Evolutionary conservation across 495 filamentous ascomycete species (phyloP).

Genomic region (Collariella sp.): DNA sequence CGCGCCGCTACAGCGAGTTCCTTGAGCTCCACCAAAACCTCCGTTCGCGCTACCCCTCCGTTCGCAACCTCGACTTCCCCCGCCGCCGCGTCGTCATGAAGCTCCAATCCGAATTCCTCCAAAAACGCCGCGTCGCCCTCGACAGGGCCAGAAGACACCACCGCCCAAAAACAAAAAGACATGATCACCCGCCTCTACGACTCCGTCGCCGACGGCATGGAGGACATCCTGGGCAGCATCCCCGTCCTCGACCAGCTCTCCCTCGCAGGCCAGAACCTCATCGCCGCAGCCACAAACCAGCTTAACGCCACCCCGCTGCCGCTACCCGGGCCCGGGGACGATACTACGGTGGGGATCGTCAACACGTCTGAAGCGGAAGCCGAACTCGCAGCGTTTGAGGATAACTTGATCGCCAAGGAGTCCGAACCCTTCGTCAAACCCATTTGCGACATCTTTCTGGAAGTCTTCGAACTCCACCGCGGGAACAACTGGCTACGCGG

Average conservation of each 20-base stretch:
- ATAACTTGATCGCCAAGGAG: conserved; percentile 43
- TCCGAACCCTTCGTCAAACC: conserved; percentile 95
- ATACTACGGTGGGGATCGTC: conserved; percentile 41
- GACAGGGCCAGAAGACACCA: conserved; percentile 50
- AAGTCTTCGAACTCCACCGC: conserved; percentile 87
- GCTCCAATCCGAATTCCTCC: conserved; percentile 86
- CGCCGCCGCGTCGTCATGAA: conserved; percentile 90
- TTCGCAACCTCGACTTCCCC: conserved; percentile 86
- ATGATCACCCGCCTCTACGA: conserved; percentile 92
- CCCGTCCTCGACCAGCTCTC: conserved; percentile 93
- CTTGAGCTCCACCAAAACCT: conserved; percentile 89
- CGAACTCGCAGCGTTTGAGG: conserved; percentile 88
- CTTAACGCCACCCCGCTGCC: conserved; percentile 49
- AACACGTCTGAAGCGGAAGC: conserved; percentile 85
- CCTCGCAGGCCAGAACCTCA: conserved; percentile 82
- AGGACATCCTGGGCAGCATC: conserved; percentile 91
- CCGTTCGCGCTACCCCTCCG: conserved; percentile 71
- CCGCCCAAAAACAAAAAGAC: conserved; percentile 53
- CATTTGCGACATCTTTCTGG: conserved; percentile 95
- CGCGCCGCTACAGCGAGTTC: conserved; percentile 89
- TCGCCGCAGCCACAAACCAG: conserved; percentile 78
- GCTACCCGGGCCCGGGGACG: conserved; percentile 21
- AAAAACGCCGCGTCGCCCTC: conserved; percentile 73
- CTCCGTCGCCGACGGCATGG: conserved; percentile 95
- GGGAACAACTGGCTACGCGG: conserved; percentile 93